Evolutionary conservation across 2,329 filamentous ascomycete genomes (phyloP), one percentile per base, ranked within the genome.

Genomic region (Botryotinia narcissicola): DNA sequence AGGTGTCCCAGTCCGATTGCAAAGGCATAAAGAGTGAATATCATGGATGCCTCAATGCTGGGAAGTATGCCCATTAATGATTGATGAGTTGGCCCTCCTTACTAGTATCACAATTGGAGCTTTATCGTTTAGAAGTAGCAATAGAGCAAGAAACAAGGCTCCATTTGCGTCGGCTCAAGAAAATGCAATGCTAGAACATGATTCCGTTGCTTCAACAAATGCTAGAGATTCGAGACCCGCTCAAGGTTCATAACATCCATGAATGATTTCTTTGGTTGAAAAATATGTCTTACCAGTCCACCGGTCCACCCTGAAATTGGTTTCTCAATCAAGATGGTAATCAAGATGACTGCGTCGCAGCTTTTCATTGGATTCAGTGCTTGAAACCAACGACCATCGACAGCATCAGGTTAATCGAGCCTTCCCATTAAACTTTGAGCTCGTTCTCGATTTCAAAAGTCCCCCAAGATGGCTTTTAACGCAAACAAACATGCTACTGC

Each of bases 251-350:
- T 76, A 87, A 90, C 0, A 86, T 83, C 0, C 91, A 0, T 79
- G 94, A 73, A 93, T 94, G 91, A 83, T 87, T 0, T 92, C 91
- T 0, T 83, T 94, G 0, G 90, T 93, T 0, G 92, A 92, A 3
- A 90, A 89, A 75, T 93, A 93, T 81, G 84, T 84, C n/a, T 82
- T 93, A 0, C 87, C 88, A 0, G 79, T 85, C 0, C 83, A 85
- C 14, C 88, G 0, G 79, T 85, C 0, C 81, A 80, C 71, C 84
- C 85, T 5, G 92, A 94, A 79, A 86, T 94, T 35, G 87, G 18
- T 42, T 63, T n/a, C 61, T 44, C 37, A 44, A 29, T 18, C 8
- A 37, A 10, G 2, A 10, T 29, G n/a, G 6, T 7, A 10, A 51
- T 25, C 35, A 6, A 66, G 14, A 32, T 32, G 63, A 67, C n/a